Conservation (phyloP, 1,139 yeast genomes). For the Kodamaea arcana region DNA sequence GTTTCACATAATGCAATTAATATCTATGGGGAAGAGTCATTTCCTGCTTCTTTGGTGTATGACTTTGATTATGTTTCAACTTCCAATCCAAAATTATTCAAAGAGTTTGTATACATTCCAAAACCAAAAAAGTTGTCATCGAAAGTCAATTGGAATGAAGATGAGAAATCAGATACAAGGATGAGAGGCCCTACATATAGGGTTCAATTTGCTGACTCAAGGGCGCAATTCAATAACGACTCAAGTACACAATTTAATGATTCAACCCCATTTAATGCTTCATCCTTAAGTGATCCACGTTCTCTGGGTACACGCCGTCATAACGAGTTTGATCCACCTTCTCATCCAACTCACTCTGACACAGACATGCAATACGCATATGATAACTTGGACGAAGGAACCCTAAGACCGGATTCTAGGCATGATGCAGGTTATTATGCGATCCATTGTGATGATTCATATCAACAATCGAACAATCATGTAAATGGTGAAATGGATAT, state of each 20-base stretch:
- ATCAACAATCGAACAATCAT: constrained; percentile 26
- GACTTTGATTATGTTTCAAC: constrained; percentile 41
- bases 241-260: background rate
- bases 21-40: constrained; percentile 14
- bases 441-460: constrained; percentile 11
- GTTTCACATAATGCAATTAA: constrained; percentile 12
- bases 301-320: no score
- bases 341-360: background rate
- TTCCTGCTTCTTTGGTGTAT: constrained; percentile 42
- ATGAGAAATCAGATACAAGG: no score
- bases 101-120: constrained; percentile 32
- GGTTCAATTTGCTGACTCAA: background rate
- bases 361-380: background rate
- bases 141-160: background rate
- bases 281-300: constrained; percentile 10
- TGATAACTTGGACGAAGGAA: background rate
- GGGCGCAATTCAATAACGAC: constrained; percentile 12
- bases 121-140: constrained; percentile 11
- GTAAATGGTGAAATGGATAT: constrained; percentile 47
- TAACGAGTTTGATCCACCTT: constrained; percentile 13
- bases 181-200: no score
- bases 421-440: constrained; percentile 11
- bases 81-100: constrained; percentile 37
- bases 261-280: constrained; percentile 2
- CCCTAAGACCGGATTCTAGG: constrained; percentile 6